Percentiles rank a stretch among this genome's conserved stretches.
These are phyloP conservation scores for Syncephalastrum sp. DNA, from an alignment of 371 early-diverging fungal species.

Conservation along the genomic window DNA sequence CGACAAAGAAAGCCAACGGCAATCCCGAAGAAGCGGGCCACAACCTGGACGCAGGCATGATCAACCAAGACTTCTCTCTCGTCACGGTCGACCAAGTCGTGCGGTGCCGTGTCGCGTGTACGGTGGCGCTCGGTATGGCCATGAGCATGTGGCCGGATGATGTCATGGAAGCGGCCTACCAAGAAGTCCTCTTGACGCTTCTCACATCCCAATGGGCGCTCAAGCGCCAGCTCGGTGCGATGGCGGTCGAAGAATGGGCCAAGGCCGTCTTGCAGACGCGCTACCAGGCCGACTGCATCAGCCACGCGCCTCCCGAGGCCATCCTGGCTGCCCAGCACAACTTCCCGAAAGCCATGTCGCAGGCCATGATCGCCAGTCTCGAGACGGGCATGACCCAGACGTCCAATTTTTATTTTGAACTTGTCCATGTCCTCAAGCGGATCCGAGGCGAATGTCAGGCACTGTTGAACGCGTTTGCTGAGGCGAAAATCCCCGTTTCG, in stretches of 20 bases:
- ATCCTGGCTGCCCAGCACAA: conserved; percentile 38
- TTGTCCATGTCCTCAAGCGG: conserved; percentile 66
- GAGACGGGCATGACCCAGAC: conserved; percentile 39
- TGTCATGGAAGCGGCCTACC: conserved; percentile 51
- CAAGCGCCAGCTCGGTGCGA: conserved; percentile 77
- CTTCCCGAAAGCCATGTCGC: conserved; percentile 53
- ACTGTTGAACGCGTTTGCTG: conserved; percentile 61
- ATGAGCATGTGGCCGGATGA: conserved; percentile 68
- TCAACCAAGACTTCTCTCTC: conserved; percentile 86
- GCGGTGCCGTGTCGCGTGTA: conserved; percentile 78
- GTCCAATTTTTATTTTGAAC: conserved; percentile 62
- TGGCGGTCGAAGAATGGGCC: conserved; percentile 85
- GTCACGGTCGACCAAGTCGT: conserved; percentile 75
- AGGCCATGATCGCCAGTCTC: conserved; percentile 53
- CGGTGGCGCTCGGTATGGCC: conserved; percentile 78
- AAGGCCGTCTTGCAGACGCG: conserved; percentile 45
- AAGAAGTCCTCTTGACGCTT: conserved; percentile 49
- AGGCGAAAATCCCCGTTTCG: conserved; percentile 48
- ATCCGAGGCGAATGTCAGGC: conserved; percentile 76
- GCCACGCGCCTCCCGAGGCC: conserved; percentile 46
- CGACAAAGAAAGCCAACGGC: conserved; percentile 3
- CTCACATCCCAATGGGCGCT: conserved; percentile 76
- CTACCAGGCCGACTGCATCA: conserved; percentile 40
- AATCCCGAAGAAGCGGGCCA: conserved; percentile 36
- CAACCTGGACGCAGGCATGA: conserved; percentile 89